Base-by-base conservation (phyloP, 805 yeast species). In the Candida yuanshanica region DNA sequence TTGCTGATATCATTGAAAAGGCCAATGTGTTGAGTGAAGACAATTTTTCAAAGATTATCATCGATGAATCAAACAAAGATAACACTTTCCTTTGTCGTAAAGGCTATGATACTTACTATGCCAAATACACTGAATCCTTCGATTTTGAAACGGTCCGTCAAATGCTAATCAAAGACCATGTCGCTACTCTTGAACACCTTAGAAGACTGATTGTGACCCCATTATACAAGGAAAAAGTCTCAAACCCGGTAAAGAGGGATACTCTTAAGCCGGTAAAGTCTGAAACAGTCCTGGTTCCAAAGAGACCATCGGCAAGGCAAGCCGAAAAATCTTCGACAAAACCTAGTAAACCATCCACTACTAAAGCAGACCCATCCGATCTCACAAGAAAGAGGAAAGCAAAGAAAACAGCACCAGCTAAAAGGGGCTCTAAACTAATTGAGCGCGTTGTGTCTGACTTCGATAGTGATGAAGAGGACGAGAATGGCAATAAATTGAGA, bases 11-110 rank as follows among this genome's bases (percentile, higher is more conserved):
- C 20, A 46, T 73, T 2, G 66, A 58, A 6, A 61, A 64, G 31
- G 79, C 75, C 7, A 64, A 55, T 7, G 73, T 81, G 1, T 44
- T 74, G 12, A 66, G 74, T 2, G 42, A 52, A 11, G 38, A 53
- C 2, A 67, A 69, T 16, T 69, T 66, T 48, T 40, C 49, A 4
- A 57, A 56, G n/a, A 55, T 61, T 5, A 50, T 52, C 2, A 52
- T 63, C 12, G 73, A 69, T 36, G 69, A 63, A n/a, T 56, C 58
- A 2, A 62, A 67, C 4, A 42, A 46, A 16, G 62, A 53, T 35
- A 46, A 33, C 21, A 62, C 60, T 21, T 65, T 64, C 44, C 32
- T 55, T 9, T 60, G 62, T 22, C 53, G 59, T 5, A 58, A 48
- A 38, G 63, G 62, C 14, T 64, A 64, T 45, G 70, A 65, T 38